Evolutionary conservation across 768 basidiomycete genomes (phyloP).

Genomic region (Leccinum truebloodii): DNA sequence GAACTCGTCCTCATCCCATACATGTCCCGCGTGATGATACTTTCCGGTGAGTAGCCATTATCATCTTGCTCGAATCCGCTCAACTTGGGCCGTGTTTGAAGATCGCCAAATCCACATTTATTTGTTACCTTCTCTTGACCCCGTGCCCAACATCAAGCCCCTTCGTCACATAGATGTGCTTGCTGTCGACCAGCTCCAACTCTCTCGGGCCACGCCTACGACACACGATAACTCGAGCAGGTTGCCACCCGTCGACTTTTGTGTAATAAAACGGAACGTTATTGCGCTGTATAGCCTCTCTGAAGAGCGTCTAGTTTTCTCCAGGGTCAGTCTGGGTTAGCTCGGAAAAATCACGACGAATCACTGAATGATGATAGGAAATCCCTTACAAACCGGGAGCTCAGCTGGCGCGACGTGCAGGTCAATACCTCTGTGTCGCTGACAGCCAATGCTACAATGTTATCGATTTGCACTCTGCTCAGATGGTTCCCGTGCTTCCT

Average conservation of each 20-base stretch:
- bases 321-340: conserved; percentile 48
- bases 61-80: neutral
- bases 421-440: conserved; percentile 69
- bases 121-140: conserved; percentile 77
- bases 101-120: conserved; percentile 77
- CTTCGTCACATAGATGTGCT: conserved; percentile 79
- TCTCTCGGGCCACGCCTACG: conserved; percentile 49
- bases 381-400: conserved; percentile 65
- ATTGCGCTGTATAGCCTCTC: conserved; percentile 62
- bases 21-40: conserved; percentile 70
- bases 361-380: conserved; percentile 46
- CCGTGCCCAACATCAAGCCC: conserved; percentile 66
- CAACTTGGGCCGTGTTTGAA: conserved; percentile 16
- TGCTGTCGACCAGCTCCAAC: conserved; percentile 78
- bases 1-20: conserved; percentile 79
- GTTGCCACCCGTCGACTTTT: conserved; percentile 64
- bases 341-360: neutral
- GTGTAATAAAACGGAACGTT: conserved; percentile 64
- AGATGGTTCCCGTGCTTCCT: conserved; percentile 72
- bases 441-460: conserved; percentile 74
- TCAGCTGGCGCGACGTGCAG: conserved; percentile 60
- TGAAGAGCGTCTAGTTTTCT: conserved; percentile 62
- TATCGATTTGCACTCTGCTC: conserved; percentile 73
- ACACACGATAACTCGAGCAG: conserved; percentile 39
- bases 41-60: conserved; percentile 58